Evolutionary conservation across 1,284 basidiomycete genomes (phyloP), one percentile per base, ranked within the genome.

Genomic region (Naganishia sp.): DNA sequence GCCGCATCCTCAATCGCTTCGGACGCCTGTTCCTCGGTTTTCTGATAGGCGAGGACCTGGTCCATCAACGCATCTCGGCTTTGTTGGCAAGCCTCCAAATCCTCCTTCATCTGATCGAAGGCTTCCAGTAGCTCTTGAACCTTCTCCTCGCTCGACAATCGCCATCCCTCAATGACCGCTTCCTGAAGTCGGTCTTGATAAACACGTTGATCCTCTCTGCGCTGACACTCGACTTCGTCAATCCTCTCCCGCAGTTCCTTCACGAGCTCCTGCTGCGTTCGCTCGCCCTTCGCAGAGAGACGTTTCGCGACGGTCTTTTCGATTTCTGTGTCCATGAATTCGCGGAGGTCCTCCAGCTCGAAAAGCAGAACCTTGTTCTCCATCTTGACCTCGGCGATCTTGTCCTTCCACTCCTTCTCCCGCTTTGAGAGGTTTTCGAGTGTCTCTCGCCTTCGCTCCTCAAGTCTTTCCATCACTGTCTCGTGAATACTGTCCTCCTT

Each of bases 71-170:
- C 23, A 18, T 25, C 23, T 11, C 31, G 23, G 9, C 25, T 23
- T 51, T 51, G 23, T 2, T 51, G 6, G 25, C 25, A 13, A 11
- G 18, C 31, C 25, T 51, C 6, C 31, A 28, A 18, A 17, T 28
- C 25, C 50, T 51, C 50, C 18, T 28, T 28, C 25, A 51, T 28
- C 25, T 25, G 25, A 18, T 51, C 31, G 50, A 23, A 28, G 6
- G 15, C 50, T 18, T 51, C 50, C 25, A 31, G 25, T 4, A 51
- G 25, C 31, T 23, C 25, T 32, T 23, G 10, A 32, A 51, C 25
- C 50, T 51, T 51, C 25, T 51, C 50, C 23, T 51, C 50, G 31
- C 50, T 51, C 25, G 50, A 31, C 25, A 51, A 15, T 28, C 15
- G 21, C 50, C 50, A 51, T 6, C 50, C 50, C 18, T 51, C 50